Evolutionary conservation across 345 rosid species (phyloP).

Genomic region (Crucihimalaya himalaica): DNA sequence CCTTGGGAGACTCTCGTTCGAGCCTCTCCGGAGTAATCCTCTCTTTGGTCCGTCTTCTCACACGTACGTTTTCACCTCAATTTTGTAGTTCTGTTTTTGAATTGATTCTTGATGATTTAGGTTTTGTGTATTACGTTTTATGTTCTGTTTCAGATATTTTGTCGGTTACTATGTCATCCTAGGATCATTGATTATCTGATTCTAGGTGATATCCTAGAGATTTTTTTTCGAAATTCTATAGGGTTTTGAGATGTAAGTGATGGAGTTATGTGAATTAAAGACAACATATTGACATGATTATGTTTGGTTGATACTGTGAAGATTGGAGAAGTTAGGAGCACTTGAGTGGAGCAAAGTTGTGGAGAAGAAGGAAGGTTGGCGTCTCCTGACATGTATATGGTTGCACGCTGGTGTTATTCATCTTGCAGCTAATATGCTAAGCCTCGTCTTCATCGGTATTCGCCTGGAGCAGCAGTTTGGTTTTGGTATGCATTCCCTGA

Average conservation of each 20-base stretch:
- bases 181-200: neutral
- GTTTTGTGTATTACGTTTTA: neutral
- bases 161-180: neutral
- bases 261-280: neutral
- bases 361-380: constrained; percentile 77
- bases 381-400: constrained; percentile 90
- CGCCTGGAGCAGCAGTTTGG: constrained; percentile 98
- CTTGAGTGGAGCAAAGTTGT: constrained; percentile 68
- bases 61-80: constrained; percentile 47
- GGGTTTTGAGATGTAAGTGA: neutral
- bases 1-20: constrained; percentile 81
- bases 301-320: constrained; percentile 34
- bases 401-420: constrained; percentile 91
- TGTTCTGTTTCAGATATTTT: neutral
- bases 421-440: constrained; percentile 75
- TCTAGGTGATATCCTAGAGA: neutral
- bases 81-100: neutral
- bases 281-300: neutral
- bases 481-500: constrained; percentile 52
- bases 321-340: constrained; percentile 85
- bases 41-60: constrained; percentile 82
- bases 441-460: constrained; percentile 80
- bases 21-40: constrained; percentile 77
- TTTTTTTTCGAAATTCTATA: neutral
- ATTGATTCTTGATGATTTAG: neutral